Conservation (phyloP, 805 yeast genomes). For the Cyberlindnera veronae region DNA sequence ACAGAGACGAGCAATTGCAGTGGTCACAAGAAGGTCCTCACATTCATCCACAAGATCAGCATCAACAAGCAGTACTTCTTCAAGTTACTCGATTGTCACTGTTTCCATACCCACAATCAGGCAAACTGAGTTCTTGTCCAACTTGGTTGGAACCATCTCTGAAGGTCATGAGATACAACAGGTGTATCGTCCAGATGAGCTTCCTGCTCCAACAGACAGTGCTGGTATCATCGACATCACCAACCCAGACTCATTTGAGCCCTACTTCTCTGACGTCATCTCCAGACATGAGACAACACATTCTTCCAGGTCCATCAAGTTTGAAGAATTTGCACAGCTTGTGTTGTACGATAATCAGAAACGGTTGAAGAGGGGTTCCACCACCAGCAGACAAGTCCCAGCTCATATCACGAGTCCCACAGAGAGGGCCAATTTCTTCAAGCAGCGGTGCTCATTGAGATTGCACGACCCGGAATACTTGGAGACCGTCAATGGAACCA, state of each 20-base stretch:
- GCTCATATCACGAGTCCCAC: background rate
- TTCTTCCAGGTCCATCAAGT: constrained; percentile 1
- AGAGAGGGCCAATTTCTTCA: background rate
- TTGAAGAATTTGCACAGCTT: constrained; percentile 3
- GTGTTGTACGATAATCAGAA: constrained; percentile 3
- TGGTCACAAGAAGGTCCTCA: background rate
- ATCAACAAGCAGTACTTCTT: background rate
- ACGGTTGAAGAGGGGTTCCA: background rate
- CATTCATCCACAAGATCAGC: background rate
- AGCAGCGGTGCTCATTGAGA: constrained; percentile 4
- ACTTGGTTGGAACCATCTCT: constrained; percentile 3
- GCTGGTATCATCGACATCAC: background rate
- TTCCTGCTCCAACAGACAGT: background rate
- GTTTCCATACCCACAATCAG: background rate
- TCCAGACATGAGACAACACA: background rate
- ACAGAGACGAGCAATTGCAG: background rate
- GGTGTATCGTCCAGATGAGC: background rate
- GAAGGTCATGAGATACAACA: constrained; percentile 2
- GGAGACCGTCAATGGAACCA: background rate
- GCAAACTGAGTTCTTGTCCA: background rate
- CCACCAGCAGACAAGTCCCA: background rate
- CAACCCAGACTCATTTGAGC: background rate
- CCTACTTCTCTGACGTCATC: background rate
- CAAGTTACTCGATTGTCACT: no score
- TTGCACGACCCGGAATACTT: background rate